Conservation (phyloP, 139 green algal species). For the Chlamydomonas incerta region DNA sequence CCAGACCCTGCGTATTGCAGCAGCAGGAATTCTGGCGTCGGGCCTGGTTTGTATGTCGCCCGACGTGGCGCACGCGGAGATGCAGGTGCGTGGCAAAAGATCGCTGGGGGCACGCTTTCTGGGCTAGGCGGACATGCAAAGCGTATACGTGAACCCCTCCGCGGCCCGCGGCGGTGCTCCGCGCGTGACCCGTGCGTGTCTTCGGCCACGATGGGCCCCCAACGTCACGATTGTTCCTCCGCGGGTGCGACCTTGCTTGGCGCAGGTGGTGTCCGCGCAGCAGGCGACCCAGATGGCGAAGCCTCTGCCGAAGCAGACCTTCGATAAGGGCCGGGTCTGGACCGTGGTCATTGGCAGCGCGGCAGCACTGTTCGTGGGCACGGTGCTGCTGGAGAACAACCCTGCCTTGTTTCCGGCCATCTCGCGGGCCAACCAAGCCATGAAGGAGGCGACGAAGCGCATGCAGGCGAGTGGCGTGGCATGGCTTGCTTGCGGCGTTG, state of each 20-base stretch:
- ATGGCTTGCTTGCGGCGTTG: too few species aligned
- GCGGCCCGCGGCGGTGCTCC: too few species aligned
- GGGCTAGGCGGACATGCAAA: too few species aligned
- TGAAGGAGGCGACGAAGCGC: slow-evolving; percentile 45
- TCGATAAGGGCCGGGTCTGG: slow-evolving; percentile 83
- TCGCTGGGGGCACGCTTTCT: neutral
- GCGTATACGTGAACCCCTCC: too few species aligned
- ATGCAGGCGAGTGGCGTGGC: neutral
- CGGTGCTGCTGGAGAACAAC: slow-evolving; percentile 82
- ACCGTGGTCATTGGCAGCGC: slow-evolving; percentile 74
- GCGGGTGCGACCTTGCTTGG: neutral
- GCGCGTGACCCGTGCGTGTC: too few species aligned
- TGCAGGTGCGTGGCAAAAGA: slow-evolving; percentile 33
- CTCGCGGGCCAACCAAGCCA: slow-evolving; percentile 76
- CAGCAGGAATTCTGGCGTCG: neutral
- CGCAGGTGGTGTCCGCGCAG: slow-evolving; percentile 68
- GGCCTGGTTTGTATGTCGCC: slow-evolving; percentile 10
- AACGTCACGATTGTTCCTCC: neutral
- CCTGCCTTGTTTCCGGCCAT: slow-evolving; percentile 82
- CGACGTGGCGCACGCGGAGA: slow-evolving; percentile 10
- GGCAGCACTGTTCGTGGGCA: slow-evolving; percentile 70
- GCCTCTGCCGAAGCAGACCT: slow-evolving; percentile 71
- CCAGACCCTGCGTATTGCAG: neutral
- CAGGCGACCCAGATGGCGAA: slow-evolving; percentile 62
- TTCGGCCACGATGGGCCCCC: neutral